A percentile compares a stretch with the other conserved stretches of the same genome.
These are phyloP conservation scores for Trametes sanguinea DNA, from an alignment of 768 basidiomycete genomes.

Conservation along the genomic window DNA sequence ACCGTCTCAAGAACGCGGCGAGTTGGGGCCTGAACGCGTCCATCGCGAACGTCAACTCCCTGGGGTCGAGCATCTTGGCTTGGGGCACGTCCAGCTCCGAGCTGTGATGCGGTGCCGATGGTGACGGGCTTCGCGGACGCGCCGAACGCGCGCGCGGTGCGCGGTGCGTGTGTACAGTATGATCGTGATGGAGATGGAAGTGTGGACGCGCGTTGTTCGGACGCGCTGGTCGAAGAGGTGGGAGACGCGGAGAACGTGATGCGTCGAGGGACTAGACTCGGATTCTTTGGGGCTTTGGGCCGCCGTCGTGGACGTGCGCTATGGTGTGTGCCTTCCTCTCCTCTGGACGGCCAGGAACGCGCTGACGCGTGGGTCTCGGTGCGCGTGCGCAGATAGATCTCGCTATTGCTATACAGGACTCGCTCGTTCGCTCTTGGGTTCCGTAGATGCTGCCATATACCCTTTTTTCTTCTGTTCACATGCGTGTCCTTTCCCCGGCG, in stretches of 20 bases:
- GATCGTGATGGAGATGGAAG: background rate
- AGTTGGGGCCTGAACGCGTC: conserved; percentile 8
- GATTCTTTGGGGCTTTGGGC: background rate
- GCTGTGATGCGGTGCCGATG: background rate
- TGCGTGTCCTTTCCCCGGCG: too few relatives aligned
- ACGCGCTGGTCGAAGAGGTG: too few relatives aligned
- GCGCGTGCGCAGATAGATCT: background rate
- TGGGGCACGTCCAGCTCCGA: background rate
- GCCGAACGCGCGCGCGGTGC: background rate
- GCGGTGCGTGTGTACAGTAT: background rate
- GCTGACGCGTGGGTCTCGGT: background rate
- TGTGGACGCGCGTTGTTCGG: too few relatives aligned
- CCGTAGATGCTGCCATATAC: too few relatives aligned
- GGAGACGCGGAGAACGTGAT: too few relatives aligned
- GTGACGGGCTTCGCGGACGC: background rate
- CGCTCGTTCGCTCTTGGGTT: too few relatives aligned
- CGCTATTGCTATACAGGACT: background rate
- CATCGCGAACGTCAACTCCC: conserved; percentile 5
- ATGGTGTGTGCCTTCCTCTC: background rate
- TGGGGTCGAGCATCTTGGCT: background rate
- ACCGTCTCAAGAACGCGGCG: conserved; percentile 12
- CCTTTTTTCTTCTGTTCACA: too few relatives aligned
- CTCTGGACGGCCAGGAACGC: background rate
- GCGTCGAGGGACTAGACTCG: too few relatives aligned
- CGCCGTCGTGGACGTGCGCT: background rate